phyloP scores from a whole-genome alignment of 768 basidiomycete genomes.

The Rhodosporidiobolus sp. region DNA sequence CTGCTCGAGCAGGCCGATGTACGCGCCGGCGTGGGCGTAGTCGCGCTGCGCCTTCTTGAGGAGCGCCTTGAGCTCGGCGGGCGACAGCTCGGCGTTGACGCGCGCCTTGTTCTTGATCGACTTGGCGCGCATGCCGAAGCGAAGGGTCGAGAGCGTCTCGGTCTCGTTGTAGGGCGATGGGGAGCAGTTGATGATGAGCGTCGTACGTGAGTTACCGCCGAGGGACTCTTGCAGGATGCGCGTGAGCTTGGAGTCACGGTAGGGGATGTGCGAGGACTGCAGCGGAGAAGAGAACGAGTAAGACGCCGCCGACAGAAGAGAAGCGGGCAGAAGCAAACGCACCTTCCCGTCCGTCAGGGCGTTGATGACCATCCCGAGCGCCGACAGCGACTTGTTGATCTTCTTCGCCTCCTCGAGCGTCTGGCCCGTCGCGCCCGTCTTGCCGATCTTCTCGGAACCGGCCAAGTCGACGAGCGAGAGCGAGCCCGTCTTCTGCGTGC shows the following conservation, averaged over 20 bases:
- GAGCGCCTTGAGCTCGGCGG: slow-evolving; percentile 88
- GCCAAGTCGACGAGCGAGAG: slow-evolving; percentile 96
- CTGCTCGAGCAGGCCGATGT: slow-evolving; percentile 83
- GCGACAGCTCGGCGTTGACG: slow-evolving; percentile 95
- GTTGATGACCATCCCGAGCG: slow-evolving; percentile 99
- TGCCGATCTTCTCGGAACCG: slow-evolving; percentile 98
- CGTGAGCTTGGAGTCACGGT: slow-evolving; percentile 97
- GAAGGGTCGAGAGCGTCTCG: slow-evolving; percentile 92
- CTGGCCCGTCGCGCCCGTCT: slow-evolving; percentile 98
- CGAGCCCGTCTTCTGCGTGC: slow-evolving; percentile 93
- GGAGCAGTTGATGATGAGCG: slow-evolving; percentile 99
- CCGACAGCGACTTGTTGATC: slow-evolving; percentile 97
- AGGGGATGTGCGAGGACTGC: slow-evolving; percentile 93
- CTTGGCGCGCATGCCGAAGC: slow-evolving; percentile 99
- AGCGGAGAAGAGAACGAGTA: not conserved
- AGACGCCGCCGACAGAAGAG: not conserved
- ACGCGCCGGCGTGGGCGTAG: slow-evolving; percentile 75
- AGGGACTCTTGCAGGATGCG: slow-evolving; percentile 98
- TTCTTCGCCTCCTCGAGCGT: slow-evolving; percentile 99
- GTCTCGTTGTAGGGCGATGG: slow-evolving; percentile 95
- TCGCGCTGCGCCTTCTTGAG: slow-evolving; percentile 84
- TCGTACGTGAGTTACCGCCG: slow-evolving; percentile 90
- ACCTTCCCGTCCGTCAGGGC: slow-evolving; percentile 95
- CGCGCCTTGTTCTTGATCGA: slow-evolving; percentile 99
- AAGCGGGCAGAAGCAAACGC: slow-evolving; percentile 39